Evolutionary conservation across 257 asterid genomes (phyloP).

Genomic region (Thymus quinquecostatus): DNA sequence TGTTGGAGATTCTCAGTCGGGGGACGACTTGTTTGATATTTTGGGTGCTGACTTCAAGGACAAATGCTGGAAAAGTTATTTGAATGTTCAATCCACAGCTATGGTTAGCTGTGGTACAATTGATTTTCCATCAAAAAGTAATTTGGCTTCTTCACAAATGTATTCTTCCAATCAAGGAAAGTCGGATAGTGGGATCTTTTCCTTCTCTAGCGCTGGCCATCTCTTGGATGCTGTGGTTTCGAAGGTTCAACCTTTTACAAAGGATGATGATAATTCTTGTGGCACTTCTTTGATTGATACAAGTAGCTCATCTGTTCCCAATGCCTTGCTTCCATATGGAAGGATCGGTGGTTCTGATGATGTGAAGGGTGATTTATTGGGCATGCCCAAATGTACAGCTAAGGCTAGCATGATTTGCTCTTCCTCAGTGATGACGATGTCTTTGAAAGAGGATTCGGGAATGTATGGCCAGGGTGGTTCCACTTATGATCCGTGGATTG

Average conservation of each 20-base stretch:
- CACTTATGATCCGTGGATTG: slow-evolving; percentile 70
- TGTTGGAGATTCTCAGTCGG: slow-evolving; percentile 39
- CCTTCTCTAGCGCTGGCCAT: slow-evolving; percentile 49
- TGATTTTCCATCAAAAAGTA: slow-evolving; percentile 32
- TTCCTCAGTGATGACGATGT: slow-evolving; percentile 42
- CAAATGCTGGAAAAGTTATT: slow-evolving; percentile 49
- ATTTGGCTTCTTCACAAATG: slow-evolving; percentile 42
- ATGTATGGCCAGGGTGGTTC: slow-evolving; percentile 62
- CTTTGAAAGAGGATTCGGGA: slow-evolving; percentile 53
- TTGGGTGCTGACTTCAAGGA: slow-evolving; percentile 79
- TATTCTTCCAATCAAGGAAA: slow-evolving; percentile 45
- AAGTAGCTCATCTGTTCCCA: slow-evolving; percentile 53
- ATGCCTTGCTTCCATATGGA: slow-evolving; percentile 46
- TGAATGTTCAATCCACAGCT: slow-evolving; percentile 36
- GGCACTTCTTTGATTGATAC: slow-evolving; percentile 49
- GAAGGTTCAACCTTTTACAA: slow-evolving; percentile 40
- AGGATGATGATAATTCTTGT: slow-evolving; percentile 59
- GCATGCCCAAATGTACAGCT: slow-evolving; percentile 50
- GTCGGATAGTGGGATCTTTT: slow-evolving; percentile 51
- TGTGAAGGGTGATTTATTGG: slow-evolving; percentile 54
- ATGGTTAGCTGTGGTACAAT: slow-evolving; percentile 31
- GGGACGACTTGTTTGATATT: slow-evolving; percentile 84
- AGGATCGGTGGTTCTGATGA: slow-evolving; percentile 46
- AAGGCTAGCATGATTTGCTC: slow-evolving; percentile 51
- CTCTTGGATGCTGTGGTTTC: slow-evolving; percentile 78